Evolutionary conservation across 495 filamentous ascomycete genomes (phyloP).

Genomic region (Neurospora sp.): DNA sequence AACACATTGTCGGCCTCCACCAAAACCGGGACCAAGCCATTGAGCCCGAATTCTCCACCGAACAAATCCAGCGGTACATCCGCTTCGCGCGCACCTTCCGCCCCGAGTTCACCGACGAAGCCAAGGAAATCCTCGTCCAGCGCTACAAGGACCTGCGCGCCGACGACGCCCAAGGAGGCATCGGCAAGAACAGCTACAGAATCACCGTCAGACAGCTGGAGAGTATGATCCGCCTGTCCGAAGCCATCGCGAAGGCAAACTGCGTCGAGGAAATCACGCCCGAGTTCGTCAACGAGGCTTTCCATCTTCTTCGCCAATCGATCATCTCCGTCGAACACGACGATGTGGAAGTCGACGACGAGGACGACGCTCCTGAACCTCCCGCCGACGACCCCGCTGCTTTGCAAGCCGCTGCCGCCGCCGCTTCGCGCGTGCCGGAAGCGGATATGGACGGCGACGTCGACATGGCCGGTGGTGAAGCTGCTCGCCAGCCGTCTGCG

Average conservation of each 20-base stretch:
- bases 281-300: slow-evolving; percentile 83
- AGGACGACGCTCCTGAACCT: slow-evolving; percentile 47
- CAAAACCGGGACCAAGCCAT: slow-evolving; percentile 85
- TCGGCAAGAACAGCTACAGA: slow-evolving; percentile 86
- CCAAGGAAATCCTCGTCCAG: slow-evolving; percentile 73
- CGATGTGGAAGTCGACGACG: slow-evolving; percentile 92
- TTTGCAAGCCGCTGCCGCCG: slow-evolving; percentile 28
- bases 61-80: slow-evolving; percentile 95
- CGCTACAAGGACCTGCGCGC: slow-evolving; percentile 94
- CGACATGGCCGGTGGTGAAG: slow-evolving; percentile 49
- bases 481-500: slow-evolving; percentile 20
- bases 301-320: slow-evolving; percentile 76
- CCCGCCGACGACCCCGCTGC: slow-evolving; percentile 24
- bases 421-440: neutral
- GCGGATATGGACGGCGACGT: slow-evolving; percentile 46
- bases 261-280: slow-evolving; percentile 86
- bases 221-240: slow-evolving; percentile 84
- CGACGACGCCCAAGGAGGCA: slow-evolving; percentile 89
- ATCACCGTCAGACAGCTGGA: slow-evolving; percentile 97
- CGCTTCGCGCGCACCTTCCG: slow-evolving; percentile 92
- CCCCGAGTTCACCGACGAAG: slow-evolving; percentile 83
- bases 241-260: slow-evolving; percentile 95
- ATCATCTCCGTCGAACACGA: slow-evolving; percentile 98
- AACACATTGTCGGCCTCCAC: slow-evolving; percentile 93
- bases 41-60: slow-evolving; percentile 85